A percentile compares a stretch with the other conserved stretches of the same genome.
phyloP scores from a whole-genome alignment of 495 filamentous ascomycete species.

The Trichoderma parareesei region DNA sequence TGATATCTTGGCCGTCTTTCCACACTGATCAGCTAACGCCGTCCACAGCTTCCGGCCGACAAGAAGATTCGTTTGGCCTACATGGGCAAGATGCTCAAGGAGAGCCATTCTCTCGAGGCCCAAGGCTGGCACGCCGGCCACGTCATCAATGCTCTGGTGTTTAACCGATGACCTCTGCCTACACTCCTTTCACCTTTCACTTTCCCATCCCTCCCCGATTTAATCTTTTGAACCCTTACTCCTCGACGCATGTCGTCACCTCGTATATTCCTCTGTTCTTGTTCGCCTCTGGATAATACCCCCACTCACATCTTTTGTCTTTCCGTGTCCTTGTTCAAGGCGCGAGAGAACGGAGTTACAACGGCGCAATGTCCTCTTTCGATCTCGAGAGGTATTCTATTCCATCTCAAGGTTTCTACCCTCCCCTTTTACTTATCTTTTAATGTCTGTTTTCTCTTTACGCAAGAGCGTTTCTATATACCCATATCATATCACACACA shows the following conservation, averaged over 20 bases:
- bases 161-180: conserved; percentile 34
- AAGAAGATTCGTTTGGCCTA: conserved; percentile 64
- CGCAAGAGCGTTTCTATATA: not conserved
- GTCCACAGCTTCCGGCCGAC: conserved; percentile 37
- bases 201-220: not conserved
- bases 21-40: conserved; percentile 10
- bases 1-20: not conserved
- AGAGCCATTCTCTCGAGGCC: conserved; percentile 49
- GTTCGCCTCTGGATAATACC: conserved; percentile 12
- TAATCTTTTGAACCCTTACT: not conserved
- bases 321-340: too few relatives aligned
- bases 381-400: too few relatives aligned
- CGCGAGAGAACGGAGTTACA: too few relatives aligned
- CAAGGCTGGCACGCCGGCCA: conserved; percentile 74
- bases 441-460: not conserved
- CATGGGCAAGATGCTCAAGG: conserved; percentile 69
- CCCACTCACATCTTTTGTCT: not conserved
- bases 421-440: not conserved
- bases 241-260: not conserved
- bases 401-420: not conserved
- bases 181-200: not conserved
- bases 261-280: not conserved
- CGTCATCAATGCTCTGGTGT: conserved; percentile 73
- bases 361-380: too few relatives aligned
- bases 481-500: not conserved